Evolutionary conservation across 192 early-diverging fungal species (phyloP), one percentile per base, ranked within the genome.

Genomic region (Linnemannia zychae): DNA sequence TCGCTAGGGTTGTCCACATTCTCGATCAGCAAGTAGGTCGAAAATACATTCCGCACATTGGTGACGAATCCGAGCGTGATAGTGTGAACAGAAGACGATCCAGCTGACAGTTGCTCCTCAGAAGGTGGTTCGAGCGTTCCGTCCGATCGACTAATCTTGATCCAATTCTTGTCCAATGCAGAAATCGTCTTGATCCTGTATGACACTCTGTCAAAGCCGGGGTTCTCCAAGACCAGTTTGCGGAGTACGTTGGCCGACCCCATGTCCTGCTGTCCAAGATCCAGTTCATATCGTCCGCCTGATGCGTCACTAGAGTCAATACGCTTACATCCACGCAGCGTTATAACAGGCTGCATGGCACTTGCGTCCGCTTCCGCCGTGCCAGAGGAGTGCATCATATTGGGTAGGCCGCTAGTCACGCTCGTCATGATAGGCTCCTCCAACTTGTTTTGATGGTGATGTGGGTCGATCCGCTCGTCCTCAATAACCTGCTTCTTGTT

Each of bases 231-330:
- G 0, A 88, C 82, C 31, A 96, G 72, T 68, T 95, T 95, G 75
- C 93, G 94, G 1, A 89, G 80, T 17, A 93, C 84, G 40, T 89
- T 87, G 3, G 81, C 72, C 2, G 88, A 78, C 1, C 92, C 92
- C 67, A 93, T 82, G 80, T 96, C 95, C 71, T 93, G 93, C 74
- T 95, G 95, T n/a, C 95, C 95, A 36, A 96, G 86, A 88, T 96
- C 92, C 11, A 96, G 87, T 47, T 95, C 94, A 80, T 91, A 96
- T 24, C 95, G 87, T 34, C 93, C 94, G 63, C 92, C 92, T 9
- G 91, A 47, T 15, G 93, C 89, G 7, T 77, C 84, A 31, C 74
- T 72, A 52, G 85, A 87, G 37, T 87, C 80, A 33, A 95, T 85
- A 20, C 92, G 87, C 75, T 96, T 95, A 74, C 95, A 96, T 4